Conservation (phyloP, 208 protist species). For the Trichomonas vaginalis region DNA sequence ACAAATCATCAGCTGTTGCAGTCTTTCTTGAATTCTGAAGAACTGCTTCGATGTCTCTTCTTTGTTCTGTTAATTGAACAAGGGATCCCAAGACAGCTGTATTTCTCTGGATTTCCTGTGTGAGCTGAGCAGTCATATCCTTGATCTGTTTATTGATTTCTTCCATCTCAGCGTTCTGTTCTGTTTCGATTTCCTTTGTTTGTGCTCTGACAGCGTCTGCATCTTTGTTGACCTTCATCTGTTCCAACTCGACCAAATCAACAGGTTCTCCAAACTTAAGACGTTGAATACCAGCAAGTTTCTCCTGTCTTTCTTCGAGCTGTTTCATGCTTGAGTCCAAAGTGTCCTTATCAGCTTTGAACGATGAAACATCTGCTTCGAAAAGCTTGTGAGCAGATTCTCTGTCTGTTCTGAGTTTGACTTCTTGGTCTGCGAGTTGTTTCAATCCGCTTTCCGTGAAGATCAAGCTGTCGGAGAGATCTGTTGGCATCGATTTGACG, state of each 20-base stretch:
- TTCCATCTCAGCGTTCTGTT: not conserved
- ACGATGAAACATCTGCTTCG: not conserved
- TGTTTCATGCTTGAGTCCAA: not conserved
- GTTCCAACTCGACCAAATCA: slow-evolving; percentile 22
- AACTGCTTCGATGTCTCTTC: not conserved
- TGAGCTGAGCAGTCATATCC: not conserved
- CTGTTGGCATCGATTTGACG: slow-evolving; percentile 22
- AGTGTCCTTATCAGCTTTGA: not conserved
- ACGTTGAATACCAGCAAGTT: slow-evolving; percentile 25
- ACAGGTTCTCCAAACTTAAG: slow-evolving; percentile 29
- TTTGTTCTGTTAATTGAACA: not conserved
- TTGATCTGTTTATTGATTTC: not conserved
- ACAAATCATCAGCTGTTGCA: not conserved
- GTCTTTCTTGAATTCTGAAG: not conserved
- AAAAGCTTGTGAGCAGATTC: slow-evolving; percentile 5
- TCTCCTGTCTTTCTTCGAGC: slow-evolving; percentile 19
- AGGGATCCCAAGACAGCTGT: not conserved
- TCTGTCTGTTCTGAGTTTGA: slow-evolving; percentile 25
- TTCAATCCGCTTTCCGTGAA: slow-evolving; percentile 22
- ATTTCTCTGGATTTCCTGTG: not conserved
- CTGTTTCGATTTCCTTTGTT: not conserved
- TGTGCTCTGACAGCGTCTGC: not conserved
- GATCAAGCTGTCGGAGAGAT: slow-evolving; percentile 25
- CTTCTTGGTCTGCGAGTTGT: slow-evolving; percentile 16
- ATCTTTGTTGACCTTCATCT: slow-evolving; percentile 1